phyloP scores from a whole-genome alignment of 192 early-diverging fungal genomes.

The Rhizophlyctis rosea region DNA sequence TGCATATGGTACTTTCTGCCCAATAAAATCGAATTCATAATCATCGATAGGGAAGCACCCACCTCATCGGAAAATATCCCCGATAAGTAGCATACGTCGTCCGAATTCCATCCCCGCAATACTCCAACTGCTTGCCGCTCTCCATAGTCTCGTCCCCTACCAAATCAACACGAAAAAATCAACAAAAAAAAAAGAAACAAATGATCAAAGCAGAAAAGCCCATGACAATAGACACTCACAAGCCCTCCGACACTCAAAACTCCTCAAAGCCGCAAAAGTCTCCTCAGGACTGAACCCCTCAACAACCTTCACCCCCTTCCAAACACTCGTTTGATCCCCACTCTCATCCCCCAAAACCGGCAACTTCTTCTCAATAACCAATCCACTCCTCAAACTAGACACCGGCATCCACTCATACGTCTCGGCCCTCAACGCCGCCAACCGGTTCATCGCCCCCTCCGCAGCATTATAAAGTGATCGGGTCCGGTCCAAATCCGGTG shows the following conservation, averaged over 20 bases:
- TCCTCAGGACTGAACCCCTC: slow-evolving; percentile 22
- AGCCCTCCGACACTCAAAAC: slow-evolving; percentile 16
- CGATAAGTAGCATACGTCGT: slow-evolving; percentile 15
- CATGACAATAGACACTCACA: slow-evolving; percentile 3
- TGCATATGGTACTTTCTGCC: too few relatives aligned
- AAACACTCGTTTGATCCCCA: slow-evolving; percentile 5
- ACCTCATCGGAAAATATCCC: slow-evolving; percentile 19
- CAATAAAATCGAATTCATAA: too few relatives aligned
- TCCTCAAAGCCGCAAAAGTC: slow-evolving; percentile 12
- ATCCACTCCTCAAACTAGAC: neutral
- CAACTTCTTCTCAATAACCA: slow-evolving; percentile 7
- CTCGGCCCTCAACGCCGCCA: slow-evolving; percentile 1
- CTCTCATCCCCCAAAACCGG: too few relatives aligned
- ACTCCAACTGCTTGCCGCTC: slow-evolving; percentile 8
- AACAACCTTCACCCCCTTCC: slow-evolving; percentile 24
- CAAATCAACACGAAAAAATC: neutral
- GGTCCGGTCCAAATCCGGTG: slow-evolving; percentile 1
- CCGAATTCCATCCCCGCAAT: slow-evolving; percentile 18
- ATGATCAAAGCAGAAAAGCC: neutral
- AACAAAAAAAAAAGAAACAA: neutral
- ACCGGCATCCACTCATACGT: slow-evolving; percentile 8
- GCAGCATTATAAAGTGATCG: slow-evolving; percentile 2
- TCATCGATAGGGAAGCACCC: too few relatives aligned
- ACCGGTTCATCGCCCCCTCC: neutral
- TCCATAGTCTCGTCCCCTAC: slow-evolving; percentile 24